Evolutionary conservation across 129 eudicot genomes (phyloP).

Genomic region (Heracleum sosnowskyi): DNA sequence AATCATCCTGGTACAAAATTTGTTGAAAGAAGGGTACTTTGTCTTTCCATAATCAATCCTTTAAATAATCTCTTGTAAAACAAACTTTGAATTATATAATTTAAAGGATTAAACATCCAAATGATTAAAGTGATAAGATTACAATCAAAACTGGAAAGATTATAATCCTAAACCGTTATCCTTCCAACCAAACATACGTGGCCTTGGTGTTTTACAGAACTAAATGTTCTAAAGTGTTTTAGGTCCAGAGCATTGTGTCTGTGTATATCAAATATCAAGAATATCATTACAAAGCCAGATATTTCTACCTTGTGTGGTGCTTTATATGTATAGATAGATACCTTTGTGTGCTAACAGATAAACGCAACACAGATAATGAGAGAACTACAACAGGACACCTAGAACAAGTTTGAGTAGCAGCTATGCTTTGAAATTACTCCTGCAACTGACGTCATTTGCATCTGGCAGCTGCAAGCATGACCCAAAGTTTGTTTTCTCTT

Average conservation of each 20-base stretch:
- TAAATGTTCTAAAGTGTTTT: no score
- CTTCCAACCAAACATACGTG: no score
- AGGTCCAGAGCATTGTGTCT: background rate
- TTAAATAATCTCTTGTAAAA: no score
- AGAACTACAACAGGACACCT: background rate
- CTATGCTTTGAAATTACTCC: background rate
- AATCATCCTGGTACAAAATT: no score
- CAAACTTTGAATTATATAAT: no score
- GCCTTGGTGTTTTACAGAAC: no score
- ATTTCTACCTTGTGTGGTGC: background rate
- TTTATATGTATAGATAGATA: background rate
- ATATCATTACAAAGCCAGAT: background rate
- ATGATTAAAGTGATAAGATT: no score
- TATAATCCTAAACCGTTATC: no score
- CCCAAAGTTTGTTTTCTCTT: background rate
- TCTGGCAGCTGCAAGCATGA: background rate
- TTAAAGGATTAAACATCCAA: no score
- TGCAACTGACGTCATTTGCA: background rate
- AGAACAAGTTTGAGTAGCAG: background rate
- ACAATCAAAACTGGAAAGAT: no score
- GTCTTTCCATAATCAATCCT: no score
- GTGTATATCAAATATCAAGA: background rate
- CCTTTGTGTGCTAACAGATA: background rate
- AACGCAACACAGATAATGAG: background rate
- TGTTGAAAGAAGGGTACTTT: no score